These are phyloP conservation scores for Talaromyces thailandensis DNA, from an alignment of 495 filamentous ascomycete species.

Conservation along the genomic window DNA sequence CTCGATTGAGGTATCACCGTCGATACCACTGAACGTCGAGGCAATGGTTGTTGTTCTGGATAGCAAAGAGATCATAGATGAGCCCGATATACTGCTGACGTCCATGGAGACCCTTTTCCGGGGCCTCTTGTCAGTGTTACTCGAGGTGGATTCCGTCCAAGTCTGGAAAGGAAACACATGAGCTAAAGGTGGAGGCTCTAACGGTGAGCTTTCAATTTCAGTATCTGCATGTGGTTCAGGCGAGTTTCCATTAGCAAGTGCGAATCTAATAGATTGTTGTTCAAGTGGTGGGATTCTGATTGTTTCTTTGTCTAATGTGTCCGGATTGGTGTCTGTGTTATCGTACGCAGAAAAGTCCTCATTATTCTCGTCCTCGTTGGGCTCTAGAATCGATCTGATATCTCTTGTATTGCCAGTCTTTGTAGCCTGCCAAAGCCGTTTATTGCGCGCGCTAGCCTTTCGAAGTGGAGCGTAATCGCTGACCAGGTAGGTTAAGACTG, in stretches of 20 bases:
- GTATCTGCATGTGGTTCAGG: conserved; percentile 35
- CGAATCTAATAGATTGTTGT: conserved; percentile 15
- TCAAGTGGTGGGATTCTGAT: conserved; percentile 30
- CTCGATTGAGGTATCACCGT: conserved; percentile 80
- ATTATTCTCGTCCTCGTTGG: conserved; percentile 40
- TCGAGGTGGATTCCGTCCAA: conserved; percentile 29
- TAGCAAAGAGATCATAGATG: conserved; percentile 66
- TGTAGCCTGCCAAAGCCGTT: conserved; percentile 79
- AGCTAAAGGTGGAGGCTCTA: conserved; percentile 48
- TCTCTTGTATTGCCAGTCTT: conserved; percentile 63
- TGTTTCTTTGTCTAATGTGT: conserved; percentile 28
- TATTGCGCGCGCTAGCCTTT: conserved; percentile 77
- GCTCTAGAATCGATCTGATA: conserved; percentile 73
- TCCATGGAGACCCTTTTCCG: conserved; percentile 85
- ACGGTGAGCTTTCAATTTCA: background rate
- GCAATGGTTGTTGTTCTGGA: conserved; percentile 70
- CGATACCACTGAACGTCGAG: conserved; percentile 61
- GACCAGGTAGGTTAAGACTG: conserved; percentile 82
- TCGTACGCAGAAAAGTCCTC: conserved; percentile 27
- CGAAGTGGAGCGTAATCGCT: conserved; percentile 74
- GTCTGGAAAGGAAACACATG: conserved; percentile 89
- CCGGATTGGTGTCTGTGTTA: conserved; percentile 9
- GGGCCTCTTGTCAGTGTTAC: conserved; percentile 35
- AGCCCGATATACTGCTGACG: conserved; percentile 75
- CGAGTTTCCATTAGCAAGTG: conserved; percentile 15